A percentile compares a stretch with the other conserved stretches of the same genome.
Conservation (phyloP, 139 green algal genomes). For the Chlorella sorokiniana region DNA sequence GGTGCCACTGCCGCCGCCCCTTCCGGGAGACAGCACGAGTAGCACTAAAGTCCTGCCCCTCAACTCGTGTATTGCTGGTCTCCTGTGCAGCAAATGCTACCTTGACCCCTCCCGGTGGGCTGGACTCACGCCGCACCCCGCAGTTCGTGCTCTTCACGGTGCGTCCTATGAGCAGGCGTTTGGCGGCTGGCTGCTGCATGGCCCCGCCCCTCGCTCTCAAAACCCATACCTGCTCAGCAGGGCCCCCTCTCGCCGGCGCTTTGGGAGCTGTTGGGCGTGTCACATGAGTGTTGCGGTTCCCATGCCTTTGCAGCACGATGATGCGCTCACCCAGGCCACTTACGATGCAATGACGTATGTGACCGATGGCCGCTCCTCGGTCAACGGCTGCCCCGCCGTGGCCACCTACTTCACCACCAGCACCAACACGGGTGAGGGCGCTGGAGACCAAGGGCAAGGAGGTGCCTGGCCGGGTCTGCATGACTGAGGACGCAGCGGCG, state of each 20-base stretch:
- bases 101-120: neutral
- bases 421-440: neutral
- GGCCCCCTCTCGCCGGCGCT: neutral
- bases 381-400: neutral
- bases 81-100: neutral
- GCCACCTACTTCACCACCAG: constrained; percentile 6
- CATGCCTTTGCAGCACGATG: constrained; percentile 20
- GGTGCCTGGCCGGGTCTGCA: too few relatives aligned
- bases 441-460: too few relatives aligned
- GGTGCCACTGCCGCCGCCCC: too few relatives aligned
- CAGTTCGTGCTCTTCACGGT: constrained; percentile 25
- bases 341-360: constrained; percentile 4
- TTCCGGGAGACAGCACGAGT: too few relatives aligned
- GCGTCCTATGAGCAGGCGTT: neutral
- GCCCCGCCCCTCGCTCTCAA: neutral
- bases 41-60: too few relatives aligned
- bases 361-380: neutral
- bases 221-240: neutral
- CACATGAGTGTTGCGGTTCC: neutral
- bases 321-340: neutral
- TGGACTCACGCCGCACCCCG: neutral
- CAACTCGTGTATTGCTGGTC: neutral
- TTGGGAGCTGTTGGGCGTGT: neutral
- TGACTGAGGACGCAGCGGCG: too few relatives aligned
- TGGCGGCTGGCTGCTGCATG: neutral